Base-by-base conservation (phyloP, 495 filamentous ascomycete species). In the Penicillium diatomitis region DNA sequence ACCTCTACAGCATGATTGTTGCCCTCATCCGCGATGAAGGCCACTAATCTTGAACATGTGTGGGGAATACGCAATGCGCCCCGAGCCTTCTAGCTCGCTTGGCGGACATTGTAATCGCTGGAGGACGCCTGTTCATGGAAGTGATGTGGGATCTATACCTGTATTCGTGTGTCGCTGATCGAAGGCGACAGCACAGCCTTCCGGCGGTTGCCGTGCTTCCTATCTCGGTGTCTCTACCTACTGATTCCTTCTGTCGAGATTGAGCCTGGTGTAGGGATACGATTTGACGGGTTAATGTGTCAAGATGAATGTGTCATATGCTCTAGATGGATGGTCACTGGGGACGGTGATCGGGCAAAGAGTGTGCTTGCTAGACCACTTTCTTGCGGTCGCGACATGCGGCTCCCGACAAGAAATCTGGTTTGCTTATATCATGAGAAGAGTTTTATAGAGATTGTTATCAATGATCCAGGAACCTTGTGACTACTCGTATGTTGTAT, bases 1-100 rank as follows among this genome's bases (percentile, higher is more conserved):
- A 99, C 73, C 83, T 99, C 29, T 99, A 97, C 82, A 91, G 71
- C 68, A 99, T 99, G 94, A 99, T 99, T 50, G 92, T 96, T 46
- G 91, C 91, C 50, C 75, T 97, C 46, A 99, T 99, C 77, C 83
- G 85, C 58, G 94, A 99, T 66, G 92, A 98, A 71, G 81, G 87
- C 40, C 76, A 90, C 70, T 96, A 70, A 82, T 57, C 76, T 55
- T 62, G 64, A 48, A 55, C 53, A 40, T 62, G 69, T 55, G 66
- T 67, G 20, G 20, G 48, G 61, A 72, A 50, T 49, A 72, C 62
- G 69, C 61, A 49, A 69, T 69, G 66, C 69, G 62, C 57, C 50
- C 68, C 54, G 67, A 62, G 53, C 56, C 54, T 57, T 51, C 61
- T 32, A 41, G 39, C 48, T 65, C 59, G 47, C 39, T 51, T 49